Evolutionary conservation across 768 basidiomycete genomes (phyloP).

Genomic region (Mycena polygramma): DNA sequence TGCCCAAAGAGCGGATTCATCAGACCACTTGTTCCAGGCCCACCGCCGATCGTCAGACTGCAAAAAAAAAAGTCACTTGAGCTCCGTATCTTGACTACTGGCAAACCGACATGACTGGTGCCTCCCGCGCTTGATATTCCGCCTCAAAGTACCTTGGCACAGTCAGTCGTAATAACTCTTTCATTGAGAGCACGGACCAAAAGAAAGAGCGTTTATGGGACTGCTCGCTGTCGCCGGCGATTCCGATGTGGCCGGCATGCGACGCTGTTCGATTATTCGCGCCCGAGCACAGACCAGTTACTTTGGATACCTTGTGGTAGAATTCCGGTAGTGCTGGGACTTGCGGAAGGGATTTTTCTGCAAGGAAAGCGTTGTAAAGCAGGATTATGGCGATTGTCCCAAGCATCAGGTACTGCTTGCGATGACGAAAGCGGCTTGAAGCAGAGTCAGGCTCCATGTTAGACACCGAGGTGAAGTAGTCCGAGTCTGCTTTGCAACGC

Average conservation of each 20-base stretch:
- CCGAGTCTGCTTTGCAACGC: too few species aligned
- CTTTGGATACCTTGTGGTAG: neutral
- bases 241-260: slow-evolving; percentile 46
- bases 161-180: too few species aligned
- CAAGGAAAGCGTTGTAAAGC: too few species aligned
- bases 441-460: too few species aligned
- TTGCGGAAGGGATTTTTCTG: too few species aligned
- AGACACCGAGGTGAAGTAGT: too few species aligned
- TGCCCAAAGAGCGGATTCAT: slow-evolving; percentile 45
- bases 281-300: neutral
- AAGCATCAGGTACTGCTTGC: too few species aligned
- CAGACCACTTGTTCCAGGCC: slow-evolving; percentile 49
- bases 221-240: slow-evolving; percentile 44
- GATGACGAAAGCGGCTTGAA: too few species aligned
- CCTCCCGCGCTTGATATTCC: slow-evolving; percentile 39
- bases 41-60: slow-evolving; percentile 51
- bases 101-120: slow-evolving; percentile 45
- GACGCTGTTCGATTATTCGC: slow-evolving; percentile 23
- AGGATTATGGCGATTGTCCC: too few species aligned
- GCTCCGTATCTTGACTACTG: neutral
- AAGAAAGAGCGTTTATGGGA: slow-evolving; percentile 42
- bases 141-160: slow-evolving; percentile 3
- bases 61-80: too few species aligned
- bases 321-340: too few species aligned
- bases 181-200: slow-evolving; percentile 24